These are phyloP conservation scores for Fusarium tanahbumbuense DNA, from an alignment of 2,329 filamentous ascomycete genomes.

Conservation along the genomic window DNA sequence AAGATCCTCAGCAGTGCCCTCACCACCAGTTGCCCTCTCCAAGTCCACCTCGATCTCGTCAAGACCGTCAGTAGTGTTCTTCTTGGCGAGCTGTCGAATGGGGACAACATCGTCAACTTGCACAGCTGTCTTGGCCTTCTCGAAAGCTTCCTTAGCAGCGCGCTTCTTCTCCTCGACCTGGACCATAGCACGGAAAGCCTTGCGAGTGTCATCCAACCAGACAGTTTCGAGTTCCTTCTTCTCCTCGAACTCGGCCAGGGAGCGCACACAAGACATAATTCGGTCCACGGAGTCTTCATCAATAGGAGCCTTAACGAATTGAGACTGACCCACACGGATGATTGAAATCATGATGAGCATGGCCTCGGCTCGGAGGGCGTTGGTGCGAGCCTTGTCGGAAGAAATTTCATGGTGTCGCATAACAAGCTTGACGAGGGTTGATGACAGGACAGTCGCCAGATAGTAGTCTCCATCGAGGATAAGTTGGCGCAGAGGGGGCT, in stretches of 20 bases:
- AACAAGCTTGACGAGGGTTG: slow-evolving; percentile 94
- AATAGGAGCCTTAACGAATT: slow-evolving; percentile 96
- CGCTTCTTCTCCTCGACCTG: slow-evolving; percentile 98
- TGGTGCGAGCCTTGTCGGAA: slow-evolving; percentile 84
- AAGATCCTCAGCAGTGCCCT: slow-evolving; percentile 83
- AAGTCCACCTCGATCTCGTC: slow-evolving; percentile 92
- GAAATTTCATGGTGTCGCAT: slow-evolving; percentile 98
- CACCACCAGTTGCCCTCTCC: slow-evolving; percentile 93
- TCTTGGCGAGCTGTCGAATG: slow-evolving; percentile 93
- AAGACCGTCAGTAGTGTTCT: slow-evolving; percentile 81
- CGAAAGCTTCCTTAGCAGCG: slow-evolving; percentile 89
- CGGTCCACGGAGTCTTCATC: slow-evolving; percentile 98
- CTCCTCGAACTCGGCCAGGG: slow-evolving; percentile 87
- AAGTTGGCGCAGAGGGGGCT: slow-evolving; percentile 92
- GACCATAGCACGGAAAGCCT: slow-evolving; percentile 97
- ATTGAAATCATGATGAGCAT: slow-evolving; percentile 99
- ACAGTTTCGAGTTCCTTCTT: slow-evolving; percentile 92
- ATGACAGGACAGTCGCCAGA: slow-evolving; percentile 92
- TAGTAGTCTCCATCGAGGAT: slow-evolving; percentile 99
- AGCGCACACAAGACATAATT: slow-evolving; percentile 97
- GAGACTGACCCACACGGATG: slow-evolving; percentile 96
- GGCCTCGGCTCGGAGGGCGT: slow-evolving; percentile 92
- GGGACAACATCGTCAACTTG: slow-evolving; percentile 95
- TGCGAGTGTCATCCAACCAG: slow-evolving; percentile 93
- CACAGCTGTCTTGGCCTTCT: slow-evolving; percentile 92